Conservation (phyloP, 1,284 basidiomycete genomes). For the Microbotryum violaceum region DNA sequence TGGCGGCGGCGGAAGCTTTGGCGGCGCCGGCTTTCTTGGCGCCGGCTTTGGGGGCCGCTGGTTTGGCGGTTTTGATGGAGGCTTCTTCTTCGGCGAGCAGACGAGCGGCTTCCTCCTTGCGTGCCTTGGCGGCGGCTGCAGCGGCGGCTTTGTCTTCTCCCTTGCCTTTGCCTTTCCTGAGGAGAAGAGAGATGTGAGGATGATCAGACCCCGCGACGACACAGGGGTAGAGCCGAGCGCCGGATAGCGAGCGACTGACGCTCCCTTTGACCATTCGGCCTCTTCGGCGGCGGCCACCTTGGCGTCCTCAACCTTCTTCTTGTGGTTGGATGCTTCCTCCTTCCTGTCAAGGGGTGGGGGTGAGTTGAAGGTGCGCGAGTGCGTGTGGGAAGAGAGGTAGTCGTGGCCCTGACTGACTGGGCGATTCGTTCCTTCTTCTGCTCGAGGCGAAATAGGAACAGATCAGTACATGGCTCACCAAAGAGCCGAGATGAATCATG, state of each 20-base stretch:
- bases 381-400: too few relatives aligned
- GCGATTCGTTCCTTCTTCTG: too few relatives aligned
- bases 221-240: too few relatives aligned
- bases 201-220: too few relatives aligned
- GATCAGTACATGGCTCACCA: too few relatives aligned
- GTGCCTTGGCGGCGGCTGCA: conserved; percentile 32
- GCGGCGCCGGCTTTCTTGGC: conserved; percentile 50
- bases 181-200: neutral
- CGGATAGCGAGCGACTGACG: conserved; percentile 22
- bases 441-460: too few relatives aligned
- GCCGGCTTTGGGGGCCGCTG: conserved; percentile 55
- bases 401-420: too few relatives aligned
- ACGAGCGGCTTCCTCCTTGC: conserved; percentile 47
- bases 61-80: conserved; percentile 53
- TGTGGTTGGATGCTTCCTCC: too few relatives aligned
- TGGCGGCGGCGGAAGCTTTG: neutral
- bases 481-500: too few relatives aligned
- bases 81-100: conserved; percentile 75
- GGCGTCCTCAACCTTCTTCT: conserved; percentile 2
- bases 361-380: too few relatives aligned
- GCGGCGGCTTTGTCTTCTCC: conserved; percentile 42
- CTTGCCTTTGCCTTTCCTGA: conserved; percentile 35
- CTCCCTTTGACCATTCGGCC: conserved; percentile 65
- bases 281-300: conserved; percentile 55
- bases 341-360: too few relatives aligned